A percentile compares a stretch with the other conserved stretches of the same genome.
Evolutionary conservation across 306 rosid genomes (phyloP).

Genomic region (Dryas octopetala): DNA sequence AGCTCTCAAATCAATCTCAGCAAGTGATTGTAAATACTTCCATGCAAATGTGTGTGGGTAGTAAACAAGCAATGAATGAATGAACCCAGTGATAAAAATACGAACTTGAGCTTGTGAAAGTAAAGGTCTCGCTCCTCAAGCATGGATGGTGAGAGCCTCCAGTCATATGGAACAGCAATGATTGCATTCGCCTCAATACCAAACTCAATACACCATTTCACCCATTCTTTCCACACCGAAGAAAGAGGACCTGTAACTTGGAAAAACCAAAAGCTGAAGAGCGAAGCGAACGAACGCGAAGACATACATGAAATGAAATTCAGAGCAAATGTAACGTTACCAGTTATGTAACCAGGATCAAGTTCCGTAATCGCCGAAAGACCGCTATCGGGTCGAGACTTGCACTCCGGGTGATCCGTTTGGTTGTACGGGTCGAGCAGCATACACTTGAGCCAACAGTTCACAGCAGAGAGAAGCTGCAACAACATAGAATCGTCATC

Average conservation of each 20-base stretch:
- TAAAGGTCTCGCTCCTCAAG: slow-evolving; percentile 98
- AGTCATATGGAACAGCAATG: slow-evolving; percentile 95
- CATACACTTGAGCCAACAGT: slow-evolving; percentile 98
- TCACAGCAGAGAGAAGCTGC: slow-evolving; percentile 94
- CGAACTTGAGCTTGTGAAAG: slow-evolving; percentile 95
- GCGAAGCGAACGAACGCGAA: not conserved
- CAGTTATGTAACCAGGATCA: slow-evolving; percentile 98
- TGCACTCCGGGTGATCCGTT: slow-evolving; percentile 92
- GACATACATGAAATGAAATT: not conserved
- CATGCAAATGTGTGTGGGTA: too few relatives aligned
- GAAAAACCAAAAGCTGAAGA: not conserved
- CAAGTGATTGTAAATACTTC: too few relatives aligned
- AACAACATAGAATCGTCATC: not conserved
- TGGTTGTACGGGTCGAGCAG: slow-evolving; percentile 85
- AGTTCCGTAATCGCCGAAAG: slow-evolving; percentile 98
- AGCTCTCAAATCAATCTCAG: too few relatives aligned
- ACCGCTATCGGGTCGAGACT: slow-evolving; percentile 95
- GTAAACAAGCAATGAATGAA: not conserved
- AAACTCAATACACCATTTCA: slow-evolving; percentile 97
- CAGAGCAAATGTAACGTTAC: slow-evolving; percentile 28
- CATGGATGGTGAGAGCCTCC: slow-evolving; percentile 89
- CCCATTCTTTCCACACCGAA: slow-evolving; percentile 97
- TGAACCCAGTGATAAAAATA: not conserved
- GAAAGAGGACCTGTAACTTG: slow-evolving; percentile 76
- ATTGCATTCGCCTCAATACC: slow-evolving; percentile 97